Percentiles rank a stretch among this genome's conserved stretches.
phyloP scores from a whole-genome alignment of 805 yeast species.

The Kodamaea laetipori region DNA sequence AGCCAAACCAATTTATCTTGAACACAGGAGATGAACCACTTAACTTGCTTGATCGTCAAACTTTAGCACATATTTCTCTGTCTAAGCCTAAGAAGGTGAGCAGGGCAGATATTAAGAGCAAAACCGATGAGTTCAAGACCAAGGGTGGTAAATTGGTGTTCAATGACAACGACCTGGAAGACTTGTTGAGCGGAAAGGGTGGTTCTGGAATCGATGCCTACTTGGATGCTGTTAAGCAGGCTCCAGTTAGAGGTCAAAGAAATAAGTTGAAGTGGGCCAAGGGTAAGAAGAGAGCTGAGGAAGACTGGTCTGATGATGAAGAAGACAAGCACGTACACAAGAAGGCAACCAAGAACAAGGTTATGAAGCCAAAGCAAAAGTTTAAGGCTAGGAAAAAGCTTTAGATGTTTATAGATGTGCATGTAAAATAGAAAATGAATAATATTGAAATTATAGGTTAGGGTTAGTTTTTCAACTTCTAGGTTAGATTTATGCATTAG shows the following conservation, averaged over 20 bases:
- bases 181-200: constrained; percentile 39
- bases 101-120: constrained; percentile 42
- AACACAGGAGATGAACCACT: constrained; percentile 79
- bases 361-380: constrained; percentile 47
- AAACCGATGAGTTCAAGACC: constrained; percentile 48
- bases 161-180: constrained; percentile 47
- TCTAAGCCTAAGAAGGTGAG: constrained; percentile 70
- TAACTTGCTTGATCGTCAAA: constrained; percentile 81
- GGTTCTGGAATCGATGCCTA: constrained; percentile 80
- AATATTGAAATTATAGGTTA: too few species aligned
- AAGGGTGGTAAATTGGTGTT: constrained; percentile 71
- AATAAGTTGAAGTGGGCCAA: constrained; percentile 87
- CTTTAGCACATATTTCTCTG: constrained; percentile 86
- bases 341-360: constrained; percentile 24
- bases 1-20: constrained; percentile 65
- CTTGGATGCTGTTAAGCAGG: constrained; percentile 88
- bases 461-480: too few species aligned
- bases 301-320: constrained; percentile 47
- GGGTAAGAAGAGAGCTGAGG: constrained; percentile 52
- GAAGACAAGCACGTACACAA: constrained; percentile 36
- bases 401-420: constrained; percentile 41
- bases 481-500: too few species aligned
- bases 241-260: constrained; percentile 91
- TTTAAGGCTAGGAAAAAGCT: constrained; percentile 64
- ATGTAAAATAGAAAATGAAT: background rate